A percentile compares a stretch with the other conserved stretches of the same genome.
These are phyloP conservation scores for Rhododendron vialii DNA, from an alignment of 148 eudicot genomes.

Conservation along the genomic window DNA sequence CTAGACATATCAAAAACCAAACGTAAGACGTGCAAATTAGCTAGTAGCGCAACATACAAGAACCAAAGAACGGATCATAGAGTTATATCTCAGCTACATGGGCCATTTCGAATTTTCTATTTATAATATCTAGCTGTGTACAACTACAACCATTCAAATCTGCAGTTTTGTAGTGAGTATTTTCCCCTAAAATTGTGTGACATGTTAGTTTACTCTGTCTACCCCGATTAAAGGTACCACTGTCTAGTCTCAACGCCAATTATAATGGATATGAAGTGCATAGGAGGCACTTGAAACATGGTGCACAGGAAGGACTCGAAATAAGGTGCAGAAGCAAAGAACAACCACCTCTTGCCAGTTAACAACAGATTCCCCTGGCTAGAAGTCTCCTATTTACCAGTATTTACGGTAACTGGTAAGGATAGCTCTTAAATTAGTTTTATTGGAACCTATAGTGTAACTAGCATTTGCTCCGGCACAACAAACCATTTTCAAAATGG, in stretches of 20 bases:
- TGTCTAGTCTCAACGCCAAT: neutral
- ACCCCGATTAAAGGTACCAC: neutral
- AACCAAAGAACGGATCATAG: neutral
- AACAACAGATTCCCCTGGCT: neutral
- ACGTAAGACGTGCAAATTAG: conserved; percentile 1
- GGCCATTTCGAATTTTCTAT: neutral
- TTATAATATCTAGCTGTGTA: neutral
- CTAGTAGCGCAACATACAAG: neutral
- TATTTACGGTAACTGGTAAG: neutral
- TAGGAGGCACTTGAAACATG: neutral
- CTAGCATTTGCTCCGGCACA: neutral
- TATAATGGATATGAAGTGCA: neutral
- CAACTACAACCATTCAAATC: neutral
- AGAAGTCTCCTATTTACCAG: neutral
- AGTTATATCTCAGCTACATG: neutral
- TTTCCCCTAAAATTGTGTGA: neutral
- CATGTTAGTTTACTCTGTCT: neutral
- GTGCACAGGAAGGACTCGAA: neutral
- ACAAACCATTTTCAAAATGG: neutral
- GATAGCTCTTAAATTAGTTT: neutral
- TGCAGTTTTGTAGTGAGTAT: neutral
- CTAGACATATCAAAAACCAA: conserved; percentile 32
- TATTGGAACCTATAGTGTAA: neutral
- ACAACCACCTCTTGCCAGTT: neutral
- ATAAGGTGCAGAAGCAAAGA: conserved; percentile 1